Base-by-base conservation (phyloP, 1,284 basidiomycete species). In the Cystobasidium sp. region DNA sequence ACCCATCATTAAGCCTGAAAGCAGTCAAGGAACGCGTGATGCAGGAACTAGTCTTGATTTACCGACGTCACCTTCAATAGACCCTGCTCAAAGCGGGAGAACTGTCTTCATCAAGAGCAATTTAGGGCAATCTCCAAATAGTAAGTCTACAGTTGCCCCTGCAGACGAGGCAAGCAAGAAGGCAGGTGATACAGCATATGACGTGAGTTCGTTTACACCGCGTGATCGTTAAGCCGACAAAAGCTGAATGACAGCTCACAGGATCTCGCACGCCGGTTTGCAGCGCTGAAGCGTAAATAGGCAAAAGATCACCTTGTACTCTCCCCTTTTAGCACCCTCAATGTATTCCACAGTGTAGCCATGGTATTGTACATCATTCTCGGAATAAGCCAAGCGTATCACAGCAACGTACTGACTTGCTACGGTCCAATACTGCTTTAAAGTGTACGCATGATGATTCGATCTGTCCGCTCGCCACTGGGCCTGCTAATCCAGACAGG, bases 81-180 rank as follows among this genome's bases (percentile, higher is more conserved):
- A 71, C 49, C 69, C 69, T 2, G 58, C 69, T 12, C 61, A 71
- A 41, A 58, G 52, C 20, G 58, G 46, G 14, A 51, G 69, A 43
- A 71, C 69, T 20, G 69, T 71, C 6, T 18, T 71, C 18, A 71
- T 71, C 8, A 71, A 71, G 69, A 71, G 69, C 47, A 71, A 64
- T 22, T 41, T 59, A 39, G 69, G 47, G 41, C 39, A 41, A 6
- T 51, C 58, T 5, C 69, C 61, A 3, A 20, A 51, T 39, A 68
- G 53, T 53, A 58, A 56, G 20, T 8, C 16, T 39, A 18, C 12
- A 9, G 22, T 8, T 24, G 37, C n/a, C 24, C 10, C 10, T 1
- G 46, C 69, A 22, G 24, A 46, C 1, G 59, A 43, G 20, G 12
- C 62, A 18, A 14, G 22, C 7, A 63, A 62, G 22, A 58, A 61